phyloP scores from a whole-genome alignment of 2,329 filamentous ascomycete genomes.

The Domatiomyces globalis region DNA sequence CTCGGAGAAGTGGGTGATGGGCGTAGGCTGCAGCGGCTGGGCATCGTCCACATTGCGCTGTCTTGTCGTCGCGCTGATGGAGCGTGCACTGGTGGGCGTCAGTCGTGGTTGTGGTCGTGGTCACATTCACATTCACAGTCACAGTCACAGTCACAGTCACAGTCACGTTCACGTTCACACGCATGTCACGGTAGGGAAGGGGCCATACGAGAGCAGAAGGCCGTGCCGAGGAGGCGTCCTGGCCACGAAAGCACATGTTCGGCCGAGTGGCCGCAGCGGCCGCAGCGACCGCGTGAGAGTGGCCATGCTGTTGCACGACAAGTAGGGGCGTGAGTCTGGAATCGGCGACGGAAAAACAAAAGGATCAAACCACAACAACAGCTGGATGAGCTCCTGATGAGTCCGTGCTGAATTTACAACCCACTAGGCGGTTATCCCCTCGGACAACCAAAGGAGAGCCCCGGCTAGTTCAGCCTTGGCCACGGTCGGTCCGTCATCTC shows the following conservation, averaged over 20 bases:
- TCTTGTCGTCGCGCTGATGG: slow-evolving; percentile 23
- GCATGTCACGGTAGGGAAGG: slow-evolving; percentile 10
- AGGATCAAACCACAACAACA: not conserved
- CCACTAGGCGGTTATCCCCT: no score
- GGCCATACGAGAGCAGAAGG: slow-evolving; percentile 25
- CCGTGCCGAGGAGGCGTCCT: slow-evolving; percentile 5
- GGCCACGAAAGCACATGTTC: slow-evolving; percentile 6
- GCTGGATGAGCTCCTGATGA: not conserved
- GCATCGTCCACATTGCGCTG: slow-evolving; percentile 22
- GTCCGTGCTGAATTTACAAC: not conserved
- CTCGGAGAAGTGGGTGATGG: slow-evolving; percentile 85
- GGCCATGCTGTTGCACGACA: slow-evolving; percentile 27
- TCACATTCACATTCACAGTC: no score
- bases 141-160: not conserved
- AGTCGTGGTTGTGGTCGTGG: not conserved
- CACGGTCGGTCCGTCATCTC: no score
- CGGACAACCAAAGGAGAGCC: no score
- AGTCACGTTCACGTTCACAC: not conserved
- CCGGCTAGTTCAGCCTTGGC: no score
- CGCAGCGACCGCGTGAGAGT: slow-evolving; percentile 35
- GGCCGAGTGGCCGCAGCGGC: slow-evolving; percentile 29
- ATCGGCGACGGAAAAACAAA: not conserved
- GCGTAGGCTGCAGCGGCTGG: slow-evolving; percentile 64
- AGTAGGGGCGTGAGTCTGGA: not conserved
- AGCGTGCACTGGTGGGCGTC: slow-evolving; percentile 4